Evolutionary conservation across 768 basidiomycete species (phyloP).

Genomic region (Suillus tomentosus): DNA sequence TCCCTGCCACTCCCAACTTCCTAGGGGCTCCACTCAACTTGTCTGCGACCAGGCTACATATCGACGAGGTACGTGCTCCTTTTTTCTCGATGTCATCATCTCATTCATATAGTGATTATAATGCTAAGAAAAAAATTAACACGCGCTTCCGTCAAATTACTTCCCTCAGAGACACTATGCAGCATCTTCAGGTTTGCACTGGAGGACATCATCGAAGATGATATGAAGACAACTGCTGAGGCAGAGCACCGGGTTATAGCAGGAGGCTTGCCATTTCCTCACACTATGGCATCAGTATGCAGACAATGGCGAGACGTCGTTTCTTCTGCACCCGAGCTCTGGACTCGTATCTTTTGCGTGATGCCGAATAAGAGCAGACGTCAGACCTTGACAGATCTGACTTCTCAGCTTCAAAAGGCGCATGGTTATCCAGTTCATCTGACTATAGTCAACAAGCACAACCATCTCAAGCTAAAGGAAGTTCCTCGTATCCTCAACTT

Average conservation of each 20-base stretch:
- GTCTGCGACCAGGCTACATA: too few species aligned
- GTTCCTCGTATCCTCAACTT: not conserved
- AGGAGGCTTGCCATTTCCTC: not conserved
- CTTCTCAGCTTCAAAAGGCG: not conserved
- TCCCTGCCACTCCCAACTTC: too few species aligned
- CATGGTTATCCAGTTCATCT: not conserved
- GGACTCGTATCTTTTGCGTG: not conserved
- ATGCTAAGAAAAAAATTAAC: slow-evolving; percentile 40
- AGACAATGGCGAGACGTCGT: not conserved
- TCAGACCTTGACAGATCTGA: not conserved
- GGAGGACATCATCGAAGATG: not conserved
- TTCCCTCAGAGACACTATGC: not conserved
- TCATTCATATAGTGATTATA: not conserved
- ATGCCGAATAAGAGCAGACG: not conserved
- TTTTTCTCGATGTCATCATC: not conserved
- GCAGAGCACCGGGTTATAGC: not conserved
- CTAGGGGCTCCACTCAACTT: too few species aligned
- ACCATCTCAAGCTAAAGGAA: not conserved
- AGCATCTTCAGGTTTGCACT: not conserved
- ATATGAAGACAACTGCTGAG: not conserved
- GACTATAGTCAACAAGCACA: not conserved
- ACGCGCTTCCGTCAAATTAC: not conserved
- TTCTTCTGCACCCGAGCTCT: not conserved
- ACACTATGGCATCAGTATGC: slow-evolving; percentile 2
- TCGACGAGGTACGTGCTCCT: not conserved